Conservation (phyloP, 129 eudicot genomes). For the sunflower (Helianthus annuus) region DNA sequence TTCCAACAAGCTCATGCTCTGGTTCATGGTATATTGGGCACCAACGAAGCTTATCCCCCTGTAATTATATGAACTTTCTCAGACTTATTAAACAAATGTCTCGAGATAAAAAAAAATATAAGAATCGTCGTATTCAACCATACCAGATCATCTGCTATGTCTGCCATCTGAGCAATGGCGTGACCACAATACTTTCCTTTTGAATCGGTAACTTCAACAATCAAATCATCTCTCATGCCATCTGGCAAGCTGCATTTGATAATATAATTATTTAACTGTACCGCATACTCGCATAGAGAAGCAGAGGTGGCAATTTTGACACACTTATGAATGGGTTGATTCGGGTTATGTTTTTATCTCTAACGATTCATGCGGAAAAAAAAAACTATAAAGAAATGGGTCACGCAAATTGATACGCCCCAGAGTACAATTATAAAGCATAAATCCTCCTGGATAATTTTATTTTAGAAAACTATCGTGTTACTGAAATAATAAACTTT, state of each 20-base stretch:
- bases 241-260: constrained; percentile 67
- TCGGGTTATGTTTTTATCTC: not conserved
- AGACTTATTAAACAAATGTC: constrained; percentile 8
- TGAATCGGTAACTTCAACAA: constrained; percentile 58
- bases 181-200: constrained; percentile 74
- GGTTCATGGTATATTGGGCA: constrained; percentile 81
- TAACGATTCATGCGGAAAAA: not conserved
- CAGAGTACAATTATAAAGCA: not conserved
- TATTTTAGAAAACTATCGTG: not conserved
- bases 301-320: not conserved
- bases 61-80: constrained; percentile 22
- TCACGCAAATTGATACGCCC: not conserved
- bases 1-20: constrained; percentile 76
- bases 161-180: constrained; percentile 68
- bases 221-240: constrained; percentile 72
- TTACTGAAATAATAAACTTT: not conserved
- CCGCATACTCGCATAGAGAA: not conserved
- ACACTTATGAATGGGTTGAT: not conserved
- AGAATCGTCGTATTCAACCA: not conserved
- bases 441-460: not conserved
- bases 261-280: constrained; percentile 3
- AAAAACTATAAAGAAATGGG: not conserved
- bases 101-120: not conserved
- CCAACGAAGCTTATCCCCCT: constrained; percentile 81
- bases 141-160: constrained; percentile 70